Evolutionary conservation across 139 green algal genomes (phyloP).

Genomic region (Yamagishiella unicocca): DNA sequence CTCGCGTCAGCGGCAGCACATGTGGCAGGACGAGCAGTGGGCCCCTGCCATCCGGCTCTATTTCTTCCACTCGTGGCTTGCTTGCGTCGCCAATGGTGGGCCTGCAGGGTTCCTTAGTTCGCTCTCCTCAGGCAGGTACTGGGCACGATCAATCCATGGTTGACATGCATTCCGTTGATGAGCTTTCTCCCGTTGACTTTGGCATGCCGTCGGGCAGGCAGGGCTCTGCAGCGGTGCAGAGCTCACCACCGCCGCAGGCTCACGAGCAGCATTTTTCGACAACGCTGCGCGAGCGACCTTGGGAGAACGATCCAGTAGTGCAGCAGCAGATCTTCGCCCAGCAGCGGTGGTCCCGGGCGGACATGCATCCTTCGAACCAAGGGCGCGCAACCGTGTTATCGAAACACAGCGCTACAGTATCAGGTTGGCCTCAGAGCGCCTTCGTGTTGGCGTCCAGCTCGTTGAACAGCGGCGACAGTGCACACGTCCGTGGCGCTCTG

Average conservation of each 20-base stretch:
- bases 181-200: background rate
- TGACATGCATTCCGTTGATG: background rate
- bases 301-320: background rate
- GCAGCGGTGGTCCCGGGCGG: no score
- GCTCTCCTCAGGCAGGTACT: background rate
- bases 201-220: background rate
- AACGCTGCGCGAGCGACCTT: background rate
- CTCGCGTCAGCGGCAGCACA: background rate
- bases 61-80: background rate
- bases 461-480: no score
- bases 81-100: no score
- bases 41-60: background rate
- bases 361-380: no score
- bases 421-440: no score
- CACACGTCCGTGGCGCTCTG: no score
- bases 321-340: background rate
- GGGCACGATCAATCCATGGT: background rate
- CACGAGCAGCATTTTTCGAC: background rate
- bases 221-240: background rate
- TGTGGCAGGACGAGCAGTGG: background rate
- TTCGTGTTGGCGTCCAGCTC: no score
- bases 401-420: no score
- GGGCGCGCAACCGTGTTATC: no score
- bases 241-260: background rate
- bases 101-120: no score